Evolutionary conservation across 441 rosid species (phyloP).

Genomic region (Francoa sonchifolia): DNA sequence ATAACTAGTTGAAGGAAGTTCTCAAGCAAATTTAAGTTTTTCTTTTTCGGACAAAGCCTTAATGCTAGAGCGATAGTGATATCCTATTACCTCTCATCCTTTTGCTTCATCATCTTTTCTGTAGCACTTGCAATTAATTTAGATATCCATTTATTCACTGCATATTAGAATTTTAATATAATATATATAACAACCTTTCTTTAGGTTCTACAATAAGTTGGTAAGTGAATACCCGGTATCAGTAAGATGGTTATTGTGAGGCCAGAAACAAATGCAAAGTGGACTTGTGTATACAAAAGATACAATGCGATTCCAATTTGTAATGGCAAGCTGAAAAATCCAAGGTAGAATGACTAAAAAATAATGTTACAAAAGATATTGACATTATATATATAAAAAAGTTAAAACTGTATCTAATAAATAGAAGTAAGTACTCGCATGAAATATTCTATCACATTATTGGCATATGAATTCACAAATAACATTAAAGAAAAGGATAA

Average conservation of each 20-base stretch:
- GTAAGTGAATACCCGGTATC: slow-evolving; percentile 53
- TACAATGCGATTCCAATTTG: slow-evolving; percentile 89
- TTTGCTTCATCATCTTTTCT: slow-evolving; percentile 91
- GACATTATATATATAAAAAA: neutral
- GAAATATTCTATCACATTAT: no score
- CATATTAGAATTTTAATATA: slow-evolving; percentile 10
- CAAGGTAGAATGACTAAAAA: slow-evolving; percentile 2
- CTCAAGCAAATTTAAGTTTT: no score
- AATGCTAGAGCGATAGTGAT: no score
- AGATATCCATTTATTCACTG: slow-evolving; percentile 91
- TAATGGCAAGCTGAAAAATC: slow-evolving; percentile 72
- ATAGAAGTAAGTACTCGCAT: no score
- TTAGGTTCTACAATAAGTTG: neutral
- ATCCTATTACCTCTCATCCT: slow-evolving; percentile 99
- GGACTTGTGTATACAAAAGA: slow-evolving; percentile 81
- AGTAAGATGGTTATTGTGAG: slow-evolving; percentile 65
- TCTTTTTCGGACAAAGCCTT: no score
- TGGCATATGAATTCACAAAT: no score
- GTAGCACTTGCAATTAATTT: slow-evolving; percentile 83
- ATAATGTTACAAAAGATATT: neutral
- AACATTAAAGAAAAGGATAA: no score
- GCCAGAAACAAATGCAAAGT: slow-evolving; percentile 81
- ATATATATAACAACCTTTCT: slow-evolving; percentile 6
- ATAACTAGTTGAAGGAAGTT: no score
- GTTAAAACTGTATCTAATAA: no score